phyloP scores from a whole-genome alignment of 2,329 filamentous ascomycete genomes.

The Aspergillus oerlinghausenensis region DNA sequence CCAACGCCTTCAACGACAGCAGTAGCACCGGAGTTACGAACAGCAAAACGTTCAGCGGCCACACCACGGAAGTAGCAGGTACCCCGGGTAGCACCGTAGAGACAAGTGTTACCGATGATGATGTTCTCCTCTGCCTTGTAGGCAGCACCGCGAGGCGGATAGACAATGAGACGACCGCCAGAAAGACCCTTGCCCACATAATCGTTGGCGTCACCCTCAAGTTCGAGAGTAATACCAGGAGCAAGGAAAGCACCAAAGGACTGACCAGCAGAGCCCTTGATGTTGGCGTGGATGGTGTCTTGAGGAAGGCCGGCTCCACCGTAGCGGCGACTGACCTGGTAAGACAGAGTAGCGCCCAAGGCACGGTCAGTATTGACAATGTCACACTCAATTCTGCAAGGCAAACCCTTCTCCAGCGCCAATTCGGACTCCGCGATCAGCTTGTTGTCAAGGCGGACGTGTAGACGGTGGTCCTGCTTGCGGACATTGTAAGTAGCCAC shows the following conservation, averaged over 20 bases:
- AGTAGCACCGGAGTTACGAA: constrained; percentile 91
- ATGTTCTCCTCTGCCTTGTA: constrained; percentile 97
- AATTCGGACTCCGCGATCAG: constrained; percentile 92
- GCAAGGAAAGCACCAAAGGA: constrained; percentile 94
- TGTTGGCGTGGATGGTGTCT: constrained; percentile 93
- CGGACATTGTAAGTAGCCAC: constrained; percentile 96
- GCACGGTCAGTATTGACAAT: constrained; percentile 95
- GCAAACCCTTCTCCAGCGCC: constrained; percentile 88
- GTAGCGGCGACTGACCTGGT: constrained; percentile 90
- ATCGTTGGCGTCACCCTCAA: constrained; percentile 94
- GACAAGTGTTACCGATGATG: constrained; percentile 86
- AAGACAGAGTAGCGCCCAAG: constrained; percentile 88
- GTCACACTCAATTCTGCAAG: constrained; percentile 89
- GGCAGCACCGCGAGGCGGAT: constrained; percentile 81
- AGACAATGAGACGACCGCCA: constrained; percentile 87
- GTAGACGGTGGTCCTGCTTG: constrained; percentile 93
- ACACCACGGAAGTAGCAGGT: constrained; percentile 96
- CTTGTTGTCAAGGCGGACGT: constrained; percentile 93
- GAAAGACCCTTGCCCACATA: constrained; percentile 96
- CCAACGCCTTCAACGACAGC: constrained; percentile 95
- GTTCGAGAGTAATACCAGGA: constrained; percentile 86
- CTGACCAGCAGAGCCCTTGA: constrained; percentile 93
- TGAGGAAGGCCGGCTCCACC: constrained; percentile 83
- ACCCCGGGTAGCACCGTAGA: constrained; percentile 89
- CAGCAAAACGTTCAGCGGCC: constrained; percentile 91